Base-by-base conservation (phyloP, 805 yeast species). In the Candida maesae region DNA sequence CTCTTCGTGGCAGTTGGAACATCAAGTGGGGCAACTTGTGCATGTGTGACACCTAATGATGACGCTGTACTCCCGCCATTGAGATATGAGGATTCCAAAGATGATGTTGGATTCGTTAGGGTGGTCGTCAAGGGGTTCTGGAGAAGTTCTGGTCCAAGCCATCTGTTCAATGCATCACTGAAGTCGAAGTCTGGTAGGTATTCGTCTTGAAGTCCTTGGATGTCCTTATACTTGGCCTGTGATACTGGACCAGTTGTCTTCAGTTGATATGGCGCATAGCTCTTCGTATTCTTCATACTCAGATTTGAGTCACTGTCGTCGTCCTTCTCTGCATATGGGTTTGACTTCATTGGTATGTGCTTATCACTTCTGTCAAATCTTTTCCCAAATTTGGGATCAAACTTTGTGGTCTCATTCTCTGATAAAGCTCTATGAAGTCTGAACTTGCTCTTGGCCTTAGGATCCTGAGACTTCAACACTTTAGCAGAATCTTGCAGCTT, bases 111-210 rank as follows among this genome's bases (percentile, higher is more conserved):
- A n/a, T 25, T 25, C n/a, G 28, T 25, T 10, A 21, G 24, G 7
- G 24, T 7, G 10, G 7, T 21, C 24, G 10, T 7, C 24, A 8
- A 10, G 7, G 7, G 24, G 10, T 10, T 21, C 24, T 7, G n/a
- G n/a, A n/a, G 24, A 21, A 21, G 8, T n/a, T 25, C n/a, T 10
- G n/a, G 10, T 25, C n/a, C n/a, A 10, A n/a, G 8, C 84, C 84
- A 79, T 39, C 66, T 65, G 37, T 65, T 59, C 1, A 77, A 60
- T 19, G 73, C 70, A 30, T 69, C 53, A n/a, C 59, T 65, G 46
- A 79, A 81, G 51, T 80, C 80, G 21, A 84, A 65, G 35, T 81
- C 85, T 0, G 91, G 91, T 13, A 85, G 73, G 52, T 84, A 84
- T 54, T 85, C 93, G 57, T 84, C 91, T 52, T 79, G 83, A 49